Conservation (phyloP, 306 rosid species). For the Adenanthera pavonina region DNA sequence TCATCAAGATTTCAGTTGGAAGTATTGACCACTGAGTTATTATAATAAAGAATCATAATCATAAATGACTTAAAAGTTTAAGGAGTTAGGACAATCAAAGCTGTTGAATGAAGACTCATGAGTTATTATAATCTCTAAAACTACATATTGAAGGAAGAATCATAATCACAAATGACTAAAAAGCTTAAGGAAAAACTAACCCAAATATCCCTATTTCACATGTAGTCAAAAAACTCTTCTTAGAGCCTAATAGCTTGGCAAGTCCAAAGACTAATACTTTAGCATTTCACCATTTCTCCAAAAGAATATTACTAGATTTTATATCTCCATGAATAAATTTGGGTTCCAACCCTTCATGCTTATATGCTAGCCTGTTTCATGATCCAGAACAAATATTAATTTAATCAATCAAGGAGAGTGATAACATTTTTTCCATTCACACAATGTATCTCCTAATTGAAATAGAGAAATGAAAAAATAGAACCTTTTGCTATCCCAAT, state of each 20-base stretch:
- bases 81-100: too few species aligned
- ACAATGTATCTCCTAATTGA: too few species aligned
- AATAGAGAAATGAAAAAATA: slow-evolving; percentile 32
- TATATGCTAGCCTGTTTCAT: slow-evolving; percentile 84
- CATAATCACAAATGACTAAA: slow-evolving; percentile 7
- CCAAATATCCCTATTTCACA: slow-evolving; percentile 98
- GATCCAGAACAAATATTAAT: too few species aligned
- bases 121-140: not conserved
- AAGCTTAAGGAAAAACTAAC: slow-evolving; percentile 55
- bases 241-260: slow-evolving; percentile 89
- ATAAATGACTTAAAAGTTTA: too few species aligned
- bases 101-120: not conserved
- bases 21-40: not conserved
- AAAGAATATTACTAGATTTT: slow-evolving; percentile 92
- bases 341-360: slow-evolving; percentile 97
- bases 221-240: slow-evolving; percentile 83
- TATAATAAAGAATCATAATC: too few species aligned
- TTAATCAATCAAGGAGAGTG: slow-evolving; percentile 1
- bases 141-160: not conserved
- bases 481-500: slow-evolving; percentile 94
- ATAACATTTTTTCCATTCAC: too few species aligned
- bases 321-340: slow-evolving; percentile 95
- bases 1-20: not conserved
- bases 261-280: slow-evolving; percentile 93
- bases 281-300: slow-evolving; percentile 86